Evolutionary conservation across 1,284 basidiomycete genomes (phyloP).

Genomic region (Rhodotorula mucilaginosa): DNA sequence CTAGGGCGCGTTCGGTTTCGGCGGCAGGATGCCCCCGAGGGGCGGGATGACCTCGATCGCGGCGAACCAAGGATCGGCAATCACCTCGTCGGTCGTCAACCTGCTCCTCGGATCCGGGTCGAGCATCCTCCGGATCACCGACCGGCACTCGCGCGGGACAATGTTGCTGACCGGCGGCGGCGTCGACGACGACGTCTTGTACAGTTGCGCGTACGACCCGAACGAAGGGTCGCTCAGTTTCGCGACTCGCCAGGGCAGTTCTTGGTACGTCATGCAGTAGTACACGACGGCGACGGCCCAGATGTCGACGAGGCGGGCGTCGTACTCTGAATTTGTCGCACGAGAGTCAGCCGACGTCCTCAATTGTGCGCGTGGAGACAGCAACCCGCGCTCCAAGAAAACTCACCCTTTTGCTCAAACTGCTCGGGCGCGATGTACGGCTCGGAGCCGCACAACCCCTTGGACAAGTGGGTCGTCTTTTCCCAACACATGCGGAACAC

Average conservation of each 20-base stretch:
- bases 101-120: constrained; percentile 87
- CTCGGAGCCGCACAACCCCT: constrained; percentile 93
- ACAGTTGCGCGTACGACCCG: constrained; percentile 74
- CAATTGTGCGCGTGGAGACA: too few species aligned
- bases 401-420: constrained; percentile 91
- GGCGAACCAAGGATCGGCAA: constrained; percentile 78
- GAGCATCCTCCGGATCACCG: constrained; percentile 87
- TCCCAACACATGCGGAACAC: constrained; percentile 99
- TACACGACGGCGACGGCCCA: constrained; percentile 97
- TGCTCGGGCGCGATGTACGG: constrained; percentile 99
- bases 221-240: constrained; percentile 81
- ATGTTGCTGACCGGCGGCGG: constrained; percentile 71
- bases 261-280: constrained; percentile 96
- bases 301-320: constrained; percentile 93
- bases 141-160: constrained; percentile 78
- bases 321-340: constrained; percentile 67
- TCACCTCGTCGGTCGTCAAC: constrained; percentile 75
- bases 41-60: constrained; percentile 58
- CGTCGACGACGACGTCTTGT: constrained; percentile 47
- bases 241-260: constrained; percentile 96
- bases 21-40: constrained; percentile 19
- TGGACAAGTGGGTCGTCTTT: constrained; percentile 91
- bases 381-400: too few species aligned
- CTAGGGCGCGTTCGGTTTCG: not conserved
- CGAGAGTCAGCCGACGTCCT: not conserved